phyloP scores from a whole-genome alignment of 768 basidiomycete species.

The Xanthoconium purpureum region DNA sequence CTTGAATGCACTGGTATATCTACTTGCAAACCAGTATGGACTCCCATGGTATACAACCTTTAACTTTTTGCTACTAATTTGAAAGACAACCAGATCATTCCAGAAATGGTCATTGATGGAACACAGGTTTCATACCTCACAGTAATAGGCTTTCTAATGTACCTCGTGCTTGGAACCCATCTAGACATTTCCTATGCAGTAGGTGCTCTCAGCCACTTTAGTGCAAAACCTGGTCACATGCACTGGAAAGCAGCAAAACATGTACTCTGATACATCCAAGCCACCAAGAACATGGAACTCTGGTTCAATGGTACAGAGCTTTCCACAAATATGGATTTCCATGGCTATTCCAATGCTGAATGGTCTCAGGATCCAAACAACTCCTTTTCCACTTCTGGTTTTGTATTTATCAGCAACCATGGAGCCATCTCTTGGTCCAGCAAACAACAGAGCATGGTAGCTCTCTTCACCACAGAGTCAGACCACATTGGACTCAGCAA shows the following conservation, averaged over 20 bases:
- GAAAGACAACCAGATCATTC: background rate
- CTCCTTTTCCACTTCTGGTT: background rate
- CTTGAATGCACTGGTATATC: conserved; percentile 11
- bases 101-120: background rate
- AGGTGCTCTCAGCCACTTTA: background rate
- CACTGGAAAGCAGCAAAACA: conserved; percentile 1
- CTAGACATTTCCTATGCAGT: background rate
- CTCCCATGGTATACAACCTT: conserved; percentile 5
- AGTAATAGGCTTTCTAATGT: background rate
- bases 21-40: background rate
- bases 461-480: background rate
- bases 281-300: background rate
- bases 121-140: background rate
- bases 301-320: background rate
- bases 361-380: background rate
- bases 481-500: background rate
- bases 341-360: background rate
- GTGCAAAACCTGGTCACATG: too few relatives aligned
- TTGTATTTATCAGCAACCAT: background rate
- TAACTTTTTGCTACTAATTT: background rate
- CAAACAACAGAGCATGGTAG: background rate
- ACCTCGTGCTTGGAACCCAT: background rate
- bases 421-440: background rate
- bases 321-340: background rate
- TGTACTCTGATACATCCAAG: background rate